A percentile compares a stretch with the other conserved stretches of the same genome.
Conservation (phyloP, 352 stramenopile species). For the Pythium sukuiense region DNA sequence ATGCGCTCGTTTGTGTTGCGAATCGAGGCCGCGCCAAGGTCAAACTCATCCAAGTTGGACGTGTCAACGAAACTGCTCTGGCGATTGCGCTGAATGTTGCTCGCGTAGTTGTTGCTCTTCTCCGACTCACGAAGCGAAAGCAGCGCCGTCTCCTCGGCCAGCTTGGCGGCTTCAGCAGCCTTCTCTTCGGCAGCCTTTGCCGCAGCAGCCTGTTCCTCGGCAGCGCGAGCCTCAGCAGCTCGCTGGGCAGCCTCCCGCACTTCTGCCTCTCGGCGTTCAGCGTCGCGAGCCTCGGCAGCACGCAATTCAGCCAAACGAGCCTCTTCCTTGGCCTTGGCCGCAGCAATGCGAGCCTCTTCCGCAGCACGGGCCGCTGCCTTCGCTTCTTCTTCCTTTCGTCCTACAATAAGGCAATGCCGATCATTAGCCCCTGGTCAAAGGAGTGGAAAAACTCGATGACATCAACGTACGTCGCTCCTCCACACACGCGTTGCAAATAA, state of each 20-base stretch:
- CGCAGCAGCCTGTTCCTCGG: constrained; percentile 29
- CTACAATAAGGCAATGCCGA: neutral
- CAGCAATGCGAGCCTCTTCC: constrained; percentile 24
- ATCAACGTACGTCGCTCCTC: constrained; percentile 41
- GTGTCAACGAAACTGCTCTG: constrained; percentile 30
- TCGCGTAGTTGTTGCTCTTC: constrained; percentile 11
- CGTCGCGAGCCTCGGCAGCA: constrained; percentile 27
- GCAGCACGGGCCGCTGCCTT: constrained; percentile 27
- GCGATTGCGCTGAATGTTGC: constrained; percentile 8
- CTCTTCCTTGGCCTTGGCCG: constrained; percentile 18
- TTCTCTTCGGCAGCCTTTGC: constrained; percentile 28
- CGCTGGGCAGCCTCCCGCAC: constrained; percentile 42
- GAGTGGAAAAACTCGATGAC: neutral
- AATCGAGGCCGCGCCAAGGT: constrained; percentile 52
- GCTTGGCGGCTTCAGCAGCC: constrained; percentile 11
- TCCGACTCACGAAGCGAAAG: constrained; percentile 25
- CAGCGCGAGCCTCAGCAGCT: constrained; percentile 26
- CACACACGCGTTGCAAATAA: constrained; percentile 59
- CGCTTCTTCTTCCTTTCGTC: constrained; percentile 33
- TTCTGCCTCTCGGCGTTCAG: constrained; percentile 28
- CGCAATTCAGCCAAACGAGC: constrained; percentile 34
- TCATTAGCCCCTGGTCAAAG: neutral
- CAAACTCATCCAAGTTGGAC: constrained; percentile 62
- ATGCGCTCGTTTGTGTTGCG: constrained; percentile 45
- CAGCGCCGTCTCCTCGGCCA: constrained; percentile 24